Percentiles rank a stretch among this genome's conserved stretches.
These are phyloP conservation scores for Aspergillus sp. DNA, from an alignment of 2,329 filamentous ascomycete species.

Conservation along the genomic window DNA sequence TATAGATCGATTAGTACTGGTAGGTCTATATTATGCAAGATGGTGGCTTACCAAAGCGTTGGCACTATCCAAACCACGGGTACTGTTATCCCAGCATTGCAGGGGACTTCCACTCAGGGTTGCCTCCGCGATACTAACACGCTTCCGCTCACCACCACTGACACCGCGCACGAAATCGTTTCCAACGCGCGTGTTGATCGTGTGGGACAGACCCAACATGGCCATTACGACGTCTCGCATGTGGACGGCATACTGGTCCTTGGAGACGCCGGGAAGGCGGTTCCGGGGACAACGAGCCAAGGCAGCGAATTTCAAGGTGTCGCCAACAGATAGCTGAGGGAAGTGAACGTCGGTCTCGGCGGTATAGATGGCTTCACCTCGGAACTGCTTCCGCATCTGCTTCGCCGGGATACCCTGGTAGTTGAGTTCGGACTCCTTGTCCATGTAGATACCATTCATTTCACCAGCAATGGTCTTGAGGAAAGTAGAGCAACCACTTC, in stretches of 20 bases:
- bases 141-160: constrained; percentile 61
- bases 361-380: constrained; percentile 84
- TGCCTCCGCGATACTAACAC: constrained; percentile 61
- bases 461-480: constrained; percentile 83
- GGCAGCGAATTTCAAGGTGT: constrained; percentile 77
- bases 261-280: constrained; percentile 39
- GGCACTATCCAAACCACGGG: constrained; percentile 54
- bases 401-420: constrained; percentile 60
- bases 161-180: constrained; percentile 63
- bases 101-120: constrained; percentile 48
- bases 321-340: constrained; percentile 72
- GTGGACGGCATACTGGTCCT: constrained; percentile 44
- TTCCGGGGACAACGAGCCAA: constrained; percentile 57
- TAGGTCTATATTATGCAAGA: background rate
- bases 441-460: constrained; percentile 75
- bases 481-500: constrained; percentile 72
- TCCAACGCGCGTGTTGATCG: constrained; percentile 48
- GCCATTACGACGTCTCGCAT: constrained; percentile 49
- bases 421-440: constrained; percentile 71
- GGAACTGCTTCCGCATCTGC: constrained; percentile 68
- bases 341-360: constrained; percentile 84
- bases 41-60: constrained; percentile 46
- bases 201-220: constrained; percentile 51
- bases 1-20: background rate
- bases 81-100: constrained; percentile 51